Evolutionary conservation across 1,284 basidiomycete genomes (phyloP).

Genomic region (Ustilago nuda): DNA sequence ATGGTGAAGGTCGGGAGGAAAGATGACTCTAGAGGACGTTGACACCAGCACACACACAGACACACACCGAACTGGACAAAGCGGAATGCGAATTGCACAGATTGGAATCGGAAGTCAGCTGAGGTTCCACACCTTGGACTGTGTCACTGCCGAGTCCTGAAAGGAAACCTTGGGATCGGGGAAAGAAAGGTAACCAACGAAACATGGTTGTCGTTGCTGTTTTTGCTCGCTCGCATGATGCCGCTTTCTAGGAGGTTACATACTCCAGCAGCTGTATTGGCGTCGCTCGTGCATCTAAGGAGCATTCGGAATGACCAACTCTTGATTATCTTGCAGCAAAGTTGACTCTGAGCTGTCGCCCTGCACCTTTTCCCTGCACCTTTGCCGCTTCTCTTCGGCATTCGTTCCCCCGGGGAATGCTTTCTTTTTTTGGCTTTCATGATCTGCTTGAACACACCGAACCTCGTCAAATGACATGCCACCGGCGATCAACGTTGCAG

Average conservation of each 20-base stretch:
- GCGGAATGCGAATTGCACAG: conserved; percentile 1
- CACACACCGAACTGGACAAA: background rate
- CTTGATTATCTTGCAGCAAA: background rate
- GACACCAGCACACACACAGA: background rate
- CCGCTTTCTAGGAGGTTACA: background rate
- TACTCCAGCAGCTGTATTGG: background rate
- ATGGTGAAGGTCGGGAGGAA: conserved; percentile 1
- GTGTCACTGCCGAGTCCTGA: too few relatives aligned
- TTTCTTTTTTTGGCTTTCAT: background rate
- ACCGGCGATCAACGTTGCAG: conserved; percentile 5
- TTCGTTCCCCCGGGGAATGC: background rate
- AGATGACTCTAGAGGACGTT: background rate
- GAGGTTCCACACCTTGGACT: background rate
- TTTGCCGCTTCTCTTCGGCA: background rate
- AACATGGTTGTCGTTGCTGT: too few relatives aligned
- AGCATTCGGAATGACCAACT: background rate
- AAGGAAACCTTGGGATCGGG: too few relatives aligned
- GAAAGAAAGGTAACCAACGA: too few relatives aligned
- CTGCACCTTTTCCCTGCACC: background rate
- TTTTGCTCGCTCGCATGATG: background rate
- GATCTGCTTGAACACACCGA: conserved; percentile 3
- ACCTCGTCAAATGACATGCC: background rate
- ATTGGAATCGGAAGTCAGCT: conserved; percentile 12
- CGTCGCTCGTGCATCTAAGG: background rate
- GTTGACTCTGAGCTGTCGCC: background rate